Evolutionary conservation across 768 basidiomycete species (phyloP).

Genomic region (Auriscalpium orientale): DNA sequence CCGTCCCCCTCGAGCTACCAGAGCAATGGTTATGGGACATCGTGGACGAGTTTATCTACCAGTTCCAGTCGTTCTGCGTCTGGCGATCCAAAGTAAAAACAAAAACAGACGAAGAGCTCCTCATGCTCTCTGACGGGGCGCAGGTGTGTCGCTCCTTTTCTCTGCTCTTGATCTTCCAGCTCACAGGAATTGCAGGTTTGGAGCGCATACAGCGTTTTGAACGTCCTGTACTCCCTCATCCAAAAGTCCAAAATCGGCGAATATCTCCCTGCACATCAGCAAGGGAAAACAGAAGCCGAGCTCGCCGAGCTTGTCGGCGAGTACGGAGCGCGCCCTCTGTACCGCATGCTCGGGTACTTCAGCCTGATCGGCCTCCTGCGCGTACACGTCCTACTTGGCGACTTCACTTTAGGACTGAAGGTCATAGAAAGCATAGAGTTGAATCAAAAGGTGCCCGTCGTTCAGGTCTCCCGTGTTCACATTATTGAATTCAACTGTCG

Average conservation of each 20-base stretch:
- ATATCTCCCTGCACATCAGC: constrained; percentile 75
- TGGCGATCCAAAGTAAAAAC: constrained; percentile 81
- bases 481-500: background rate
- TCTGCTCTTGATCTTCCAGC: background rate
- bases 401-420: constrained; percentile 91
- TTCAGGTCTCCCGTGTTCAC: background rate
- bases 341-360: constrained; percentile 95
- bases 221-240: constrained; percentile 96
- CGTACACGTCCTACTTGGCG: constrained; percentile 92
- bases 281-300: constrained; percentile 76
- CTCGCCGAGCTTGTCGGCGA: constrained; percentile 87
- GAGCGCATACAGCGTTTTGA: constrained; percentile 97
- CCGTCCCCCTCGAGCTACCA: constrained; percentile 87
- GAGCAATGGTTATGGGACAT: constrained; percentile 99
- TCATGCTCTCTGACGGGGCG: constrained; percentile 71
- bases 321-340: constrained; percentile 84
- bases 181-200: constrained; percentile 54
- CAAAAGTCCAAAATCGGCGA: constrained; percentile 97
- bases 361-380: constrained; percentile 91
- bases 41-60: constrained; percentile 96
- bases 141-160: constrained; percentile 28
- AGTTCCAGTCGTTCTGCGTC: constrained; percentile 93
- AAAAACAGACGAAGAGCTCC: constrained; percentile 86
- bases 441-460: constrained; percentile 62
- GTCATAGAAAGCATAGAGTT: constrained; percentile 93